Percentiles rank a stretch among this genome's conserved stretches.
These are phyloP conservation scores for Hypsizygus marmoreus DNA, from an alignment of 768 basidiomycete genomes.

Conservation along the genomic window DNA sequence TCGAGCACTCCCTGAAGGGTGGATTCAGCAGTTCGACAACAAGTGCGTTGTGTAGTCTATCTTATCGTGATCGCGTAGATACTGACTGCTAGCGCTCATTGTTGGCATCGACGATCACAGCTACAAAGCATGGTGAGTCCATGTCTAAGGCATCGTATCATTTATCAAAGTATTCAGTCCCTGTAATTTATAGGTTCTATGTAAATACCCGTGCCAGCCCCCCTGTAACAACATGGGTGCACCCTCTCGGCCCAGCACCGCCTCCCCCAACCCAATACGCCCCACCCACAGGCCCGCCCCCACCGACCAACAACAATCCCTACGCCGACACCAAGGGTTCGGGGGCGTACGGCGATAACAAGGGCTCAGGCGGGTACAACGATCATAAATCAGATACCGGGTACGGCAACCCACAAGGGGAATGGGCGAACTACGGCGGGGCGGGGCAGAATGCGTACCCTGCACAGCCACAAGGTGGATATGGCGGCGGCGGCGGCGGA, in stretches of 20 bases:
- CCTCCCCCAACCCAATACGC: too few relatives aligned
- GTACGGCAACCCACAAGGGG: too few relatives aligned
- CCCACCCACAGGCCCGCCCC: slow-evolving; percentile 50
- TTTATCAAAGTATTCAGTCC: background rate
- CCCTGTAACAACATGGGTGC: slow-evolving; percentile 68
- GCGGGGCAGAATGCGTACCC: too few relatives aligned
- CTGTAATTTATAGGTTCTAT: slow-evolving; percentile 62
- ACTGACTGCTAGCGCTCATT: slow-evolving; percentile 14
- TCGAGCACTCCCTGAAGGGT: slow-evolving; percentile 65
- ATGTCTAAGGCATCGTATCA: background rate
- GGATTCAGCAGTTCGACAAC: slow-evolving; percentile 66
- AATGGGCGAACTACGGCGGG: too few relatives aligned
- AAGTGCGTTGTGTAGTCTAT: slow-evolving; percentile 52
- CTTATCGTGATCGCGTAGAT: slow-evolving; percentile 24
- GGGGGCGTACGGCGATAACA: too few relatives aligned
- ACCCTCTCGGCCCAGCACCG: slow-evolving; percentile 60
- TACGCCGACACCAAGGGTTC: too few relatives aligned
- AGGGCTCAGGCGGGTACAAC: too few relatives aligned
- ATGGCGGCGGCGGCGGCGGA: too few relatives aligned
- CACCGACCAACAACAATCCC: slow-evolving; percentile 36
- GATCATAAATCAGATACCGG: too few relatives aligned
- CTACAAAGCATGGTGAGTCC: slow-evolving; percentile 64
- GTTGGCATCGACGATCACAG: slow-evolving; percentile 34
- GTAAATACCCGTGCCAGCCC: slow-evolving; percentile 67
- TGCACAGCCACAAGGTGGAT: too few relatives aligned